phyloP scores from a whole-genome alignment of 805 yeast genomes.

The Yarrowia deformans region DNA sequence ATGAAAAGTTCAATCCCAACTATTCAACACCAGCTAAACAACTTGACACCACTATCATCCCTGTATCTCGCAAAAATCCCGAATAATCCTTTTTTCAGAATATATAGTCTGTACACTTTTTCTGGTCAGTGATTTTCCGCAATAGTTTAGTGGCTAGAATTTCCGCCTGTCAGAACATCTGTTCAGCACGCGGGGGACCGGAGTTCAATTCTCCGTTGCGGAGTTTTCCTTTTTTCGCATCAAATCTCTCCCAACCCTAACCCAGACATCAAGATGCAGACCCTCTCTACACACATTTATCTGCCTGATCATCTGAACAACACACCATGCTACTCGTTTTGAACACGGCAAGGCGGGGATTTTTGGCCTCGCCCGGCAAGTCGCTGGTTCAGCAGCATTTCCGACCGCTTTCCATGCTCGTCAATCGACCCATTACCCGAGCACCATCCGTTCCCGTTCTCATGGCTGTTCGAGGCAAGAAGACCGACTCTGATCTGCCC shows the following conservation, averaged over 20 bases:
- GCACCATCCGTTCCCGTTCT: neutral
- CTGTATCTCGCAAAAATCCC: too few species aligned
- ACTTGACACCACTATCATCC: too few species aligned
- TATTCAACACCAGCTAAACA: too few species aligned
- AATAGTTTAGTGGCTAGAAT: conserved; percentile 54
- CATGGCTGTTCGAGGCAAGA: neutral
- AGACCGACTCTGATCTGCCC: conserved; percentile 17
- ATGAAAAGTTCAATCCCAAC: too few species aligned
- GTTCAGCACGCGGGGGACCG: conserved; percentile 38
- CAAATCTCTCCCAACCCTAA: neutral
- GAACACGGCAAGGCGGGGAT: conserved; percentile 20
- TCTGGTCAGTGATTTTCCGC: neutral
- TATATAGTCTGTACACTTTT: too few species aligned
- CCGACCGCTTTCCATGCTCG: conserved; percentile 1
- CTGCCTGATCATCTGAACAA: neutral
- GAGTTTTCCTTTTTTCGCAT: neutral
- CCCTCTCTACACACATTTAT: neutral
- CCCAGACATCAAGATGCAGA: neutral
- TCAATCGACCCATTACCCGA: neutral
- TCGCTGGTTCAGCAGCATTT: conserved; percentile 2
- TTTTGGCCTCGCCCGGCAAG: neutral
- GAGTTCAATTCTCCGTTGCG: conserved; percentile 38
- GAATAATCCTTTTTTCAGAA: too few species aligned
- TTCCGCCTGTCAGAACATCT: conserved; percentile 50
- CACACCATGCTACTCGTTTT: conserved; percentile 21